A percentile compares a stretch with the other conserved stretches of the same genome.
These are phyloP conservation scores for Perkinsus chesapeaki DNA, from an alignment of 169 alveolate genomes.

Conservation along the genomic window DNA sequence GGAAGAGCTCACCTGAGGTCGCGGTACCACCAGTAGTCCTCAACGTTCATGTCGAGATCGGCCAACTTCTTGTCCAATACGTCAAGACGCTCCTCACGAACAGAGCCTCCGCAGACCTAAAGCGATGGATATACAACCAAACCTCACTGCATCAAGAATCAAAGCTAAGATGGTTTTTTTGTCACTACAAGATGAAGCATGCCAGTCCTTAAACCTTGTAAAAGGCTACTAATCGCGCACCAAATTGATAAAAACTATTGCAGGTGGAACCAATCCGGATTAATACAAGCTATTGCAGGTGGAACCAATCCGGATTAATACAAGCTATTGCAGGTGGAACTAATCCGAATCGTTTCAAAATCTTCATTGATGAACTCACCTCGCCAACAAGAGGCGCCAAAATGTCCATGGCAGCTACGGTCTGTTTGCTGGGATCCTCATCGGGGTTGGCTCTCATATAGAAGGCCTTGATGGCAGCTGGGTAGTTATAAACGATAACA, in stretches of 20 bases:
- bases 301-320: background rate
- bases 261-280: background rate
- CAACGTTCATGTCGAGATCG: slow-evolving; percentile 65
- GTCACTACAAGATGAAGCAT: background rate
- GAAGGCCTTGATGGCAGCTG: slow-evolving; percentile 91
- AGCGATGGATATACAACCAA: background rate
- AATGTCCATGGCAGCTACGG: slow-evolving; percentile 93
- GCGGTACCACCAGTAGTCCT: slow-evolving; percentile 82
- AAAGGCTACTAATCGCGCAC: background rate
- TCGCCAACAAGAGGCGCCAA: slow-evolving; percentile 92
- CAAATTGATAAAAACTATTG: background rate
- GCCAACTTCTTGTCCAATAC: slow-evolving; percentile 70
- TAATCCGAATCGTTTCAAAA: background rate
- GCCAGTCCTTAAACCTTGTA: background rate
- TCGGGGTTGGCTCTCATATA: slow-evolving; percentile 67
- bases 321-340: background rate
- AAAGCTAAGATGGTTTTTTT: background rate
- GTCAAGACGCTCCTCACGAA: slow-evolving; percentile 94
- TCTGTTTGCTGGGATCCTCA: slow-evolving; percentile 63
- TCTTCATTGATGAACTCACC: slow-evolving; percentile 23
- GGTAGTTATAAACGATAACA: slow-evolving; percentile 93
- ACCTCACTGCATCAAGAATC: background rate
- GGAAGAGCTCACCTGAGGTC: slow-evolving; percentile 46
- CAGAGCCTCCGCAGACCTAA: slow-evolving; percentile 71
- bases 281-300: background rate